Evolutionary conservation across 2,329 filamentous ascomycete species (phyloP), one percentile per base, ranked within the genome.

Genomic region (Lecanicillium sp.): DNA sequence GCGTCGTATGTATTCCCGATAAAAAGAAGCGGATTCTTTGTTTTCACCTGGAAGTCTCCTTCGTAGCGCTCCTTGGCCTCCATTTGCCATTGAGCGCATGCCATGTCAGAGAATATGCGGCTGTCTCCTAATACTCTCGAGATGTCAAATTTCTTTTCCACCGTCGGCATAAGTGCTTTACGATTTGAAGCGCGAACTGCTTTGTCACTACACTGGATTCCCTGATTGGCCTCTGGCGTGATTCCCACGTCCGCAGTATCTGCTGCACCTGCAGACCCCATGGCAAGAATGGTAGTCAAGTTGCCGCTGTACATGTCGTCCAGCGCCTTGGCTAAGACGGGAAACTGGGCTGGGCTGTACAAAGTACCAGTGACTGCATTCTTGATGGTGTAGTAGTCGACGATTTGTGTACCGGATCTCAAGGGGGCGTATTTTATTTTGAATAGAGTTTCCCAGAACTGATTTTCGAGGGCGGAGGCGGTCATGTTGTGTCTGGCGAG

Each of bases 1-100:
- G 53, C 55, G 37, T 68, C 64, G 20, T 50, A 50, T 1, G 53
- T 57, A 41, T 62, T 66, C 6, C 58, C 56, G 11, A 67, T 51
- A 12, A 68, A 42, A 2, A 68, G 48, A 2, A 66, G 34, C 0
- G 59, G 55, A 13, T 54, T 55, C 38, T 45, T 53, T 0, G 59
- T 56, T 39, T 51, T 54, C 29, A 53, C 54, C 13, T 41, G 41
- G 35, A 64, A 62, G 33, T 55, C 51, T 0, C 52, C 57, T 2
- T 38, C 46, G 32, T 59, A 62, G 12, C 51, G 48, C 45, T 64
- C 62, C 32, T 57, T 59, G 9, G 63, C 56, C 4, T 55, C 49
- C 8, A 63, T 41, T 15, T 45, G 50, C 64, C 64, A 68, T 42
- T 57, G 57, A 1, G 55, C 56, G 45, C 65, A 68, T 1, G 38